Evolutionary conservation across 148 eudicot species (phyloP).

Genomic region (Persicaria maculosa): DNA sequence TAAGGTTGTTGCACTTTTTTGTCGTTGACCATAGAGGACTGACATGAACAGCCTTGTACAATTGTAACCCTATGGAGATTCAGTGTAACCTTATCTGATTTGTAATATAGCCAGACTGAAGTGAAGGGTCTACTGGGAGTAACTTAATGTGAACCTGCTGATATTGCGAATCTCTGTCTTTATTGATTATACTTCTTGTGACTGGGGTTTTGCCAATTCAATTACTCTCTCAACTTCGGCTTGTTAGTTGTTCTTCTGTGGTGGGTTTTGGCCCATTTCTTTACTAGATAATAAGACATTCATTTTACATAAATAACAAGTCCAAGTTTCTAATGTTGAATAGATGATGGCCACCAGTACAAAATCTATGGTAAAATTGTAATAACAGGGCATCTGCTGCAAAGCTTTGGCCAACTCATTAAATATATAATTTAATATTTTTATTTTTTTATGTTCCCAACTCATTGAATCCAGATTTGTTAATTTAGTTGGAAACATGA

Average conservation of each 20-base stretch:
- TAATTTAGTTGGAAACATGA: too few relatives aligned
- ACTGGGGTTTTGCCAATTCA: not conserved
- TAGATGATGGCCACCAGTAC: too few relatives aligned
- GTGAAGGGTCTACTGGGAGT: not conserved
- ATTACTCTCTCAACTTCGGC: not conserved
- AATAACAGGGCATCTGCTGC: not conserved
- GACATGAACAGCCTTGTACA: conserved; percentile 9
- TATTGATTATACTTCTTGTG: not conserved
- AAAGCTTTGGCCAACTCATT: too few relatives aligned
- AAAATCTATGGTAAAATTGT: not conserved
- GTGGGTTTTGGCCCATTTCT: not conserved
- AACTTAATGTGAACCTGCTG: not conserved
- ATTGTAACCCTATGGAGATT: not conserved
- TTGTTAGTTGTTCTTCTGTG: not conserved
- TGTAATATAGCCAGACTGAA: conserved; percentile 6
- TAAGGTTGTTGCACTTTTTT: too few relatives aligned
- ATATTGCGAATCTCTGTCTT: not conserved
- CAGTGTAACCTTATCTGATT: conserved; percentile 9
- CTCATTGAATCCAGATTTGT: too few relatives aligned
- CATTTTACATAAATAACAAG: not conserved
- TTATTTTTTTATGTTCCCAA: too few relatives aligned
- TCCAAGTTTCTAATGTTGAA: not conserved
- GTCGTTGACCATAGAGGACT: not conserved
- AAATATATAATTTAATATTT: too few relatives aligned
- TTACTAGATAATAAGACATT: conserved; percentile 1